phyloP scores from a whole-genome alignment of 179 eudicot genomes.

The Actinidia polygama region DNA sequence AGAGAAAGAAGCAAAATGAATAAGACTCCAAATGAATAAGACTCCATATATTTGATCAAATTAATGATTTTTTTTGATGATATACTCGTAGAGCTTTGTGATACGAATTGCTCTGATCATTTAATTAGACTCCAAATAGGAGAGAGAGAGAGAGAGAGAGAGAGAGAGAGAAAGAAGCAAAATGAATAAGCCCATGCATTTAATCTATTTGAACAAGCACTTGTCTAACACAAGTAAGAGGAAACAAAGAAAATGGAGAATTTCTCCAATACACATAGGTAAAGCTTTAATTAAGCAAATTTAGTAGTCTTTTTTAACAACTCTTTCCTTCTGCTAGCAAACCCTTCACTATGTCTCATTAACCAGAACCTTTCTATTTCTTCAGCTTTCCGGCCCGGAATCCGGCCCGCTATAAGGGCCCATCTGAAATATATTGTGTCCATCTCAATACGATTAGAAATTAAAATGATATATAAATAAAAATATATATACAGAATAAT shows the following conservation, averaged over 20 bases:
- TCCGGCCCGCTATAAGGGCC: constrained; percentile 37
- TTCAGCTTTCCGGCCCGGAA: constrained; percentile 35
- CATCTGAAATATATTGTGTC: constrained; percentile 19
- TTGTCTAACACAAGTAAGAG: background rate
- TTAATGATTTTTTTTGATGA: too few relatives aligned
- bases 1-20: too few relatives aligned
- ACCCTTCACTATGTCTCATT: constrained; percentile 34
- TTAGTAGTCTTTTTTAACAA: background rate
- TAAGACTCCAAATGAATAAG: too few relatives aligned
- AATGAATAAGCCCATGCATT: background rate
- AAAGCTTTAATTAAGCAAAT: background rate
- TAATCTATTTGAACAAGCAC: background rate
- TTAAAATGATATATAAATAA: too few relatives aligned
- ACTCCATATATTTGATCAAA: too few relatives aligned
- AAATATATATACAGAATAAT: too few relatives aligned
- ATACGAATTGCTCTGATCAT: too few relatives aligned
- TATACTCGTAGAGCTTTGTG: too few relatives aligned
- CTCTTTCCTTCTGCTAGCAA: constrained; percentile 23
- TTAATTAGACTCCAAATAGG: too few relatives aligned
- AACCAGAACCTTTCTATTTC: constrained; percentile 43
- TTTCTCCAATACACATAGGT: background rate
- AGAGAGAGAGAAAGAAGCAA: background rate
- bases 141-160: too few relatives aligned
- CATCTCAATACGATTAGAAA: background rate
- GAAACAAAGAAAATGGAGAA: background rate